These are phyloP conservation scores for Pyronema domesticum DNA, from an alignment of 495 filamentous ascomycete genomes.

Conservation along the genomic window DNA sequence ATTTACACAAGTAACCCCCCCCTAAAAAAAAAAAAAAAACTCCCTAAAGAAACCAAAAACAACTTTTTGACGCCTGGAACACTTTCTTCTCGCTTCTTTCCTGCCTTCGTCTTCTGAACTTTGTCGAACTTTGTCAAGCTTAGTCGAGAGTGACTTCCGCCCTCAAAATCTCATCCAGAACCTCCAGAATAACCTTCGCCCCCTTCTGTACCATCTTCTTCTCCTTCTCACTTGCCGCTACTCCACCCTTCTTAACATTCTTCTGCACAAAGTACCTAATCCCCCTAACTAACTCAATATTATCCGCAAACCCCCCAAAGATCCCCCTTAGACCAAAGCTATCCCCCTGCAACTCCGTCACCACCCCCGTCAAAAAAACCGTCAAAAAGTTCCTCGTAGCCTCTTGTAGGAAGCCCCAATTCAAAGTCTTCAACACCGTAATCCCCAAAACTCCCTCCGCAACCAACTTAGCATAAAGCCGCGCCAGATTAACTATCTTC, in stretches of 20 bases:
- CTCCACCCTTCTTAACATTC: slow-evolving; percentile 1
- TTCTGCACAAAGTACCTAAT: slow-evolving; percentile 12
- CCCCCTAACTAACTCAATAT: neutral
- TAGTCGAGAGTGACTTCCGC: too few relatives aligned
- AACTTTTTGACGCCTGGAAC: too few relatives aligned
- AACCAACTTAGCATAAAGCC: slow-evolving; percentile 62
- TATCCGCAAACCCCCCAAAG: slow-evolving; percentile 13
- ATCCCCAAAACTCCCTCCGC: slow-evolving; percentile 46
- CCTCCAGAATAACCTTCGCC: slow-evolving; percentile 14
- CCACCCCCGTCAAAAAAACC: slow-evolving; percentile 53
- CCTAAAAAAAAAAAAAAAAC: too few relatives aligned
- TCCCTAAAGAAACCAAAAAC: too few relatives aligned
- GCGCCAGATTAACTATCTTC: slow-evolving; percentile 72
- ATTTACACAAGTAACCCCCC: too few relatives aligned
- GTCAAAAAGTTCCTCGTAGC: slow-evolving; percentile 66
- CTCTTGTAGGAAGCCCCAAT: slow-evolving; percentile 55
- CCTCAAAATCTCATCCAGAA: slow-evolving; percentile 3
- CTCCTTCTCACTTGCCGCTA: slow-evolving; percentile 5
- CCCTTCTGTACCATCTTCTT: slow-evolving; percentile 15
- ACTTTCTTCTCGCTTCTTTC: too few relatives aligned
- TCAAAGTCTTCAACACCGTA: slow-evolving; percentile 54
- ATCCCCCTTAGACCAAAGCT: slow-evolving; percentile 19
- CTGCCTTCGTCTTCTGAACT: too few relatives aligned
- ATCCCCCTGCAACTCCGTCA: slow-evolving; percentile 25
- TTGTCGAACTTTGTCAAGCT: too few relatives aligned